Conservation (phyloP, 441 rosid species). For the Populus tomentosa region DNA sequence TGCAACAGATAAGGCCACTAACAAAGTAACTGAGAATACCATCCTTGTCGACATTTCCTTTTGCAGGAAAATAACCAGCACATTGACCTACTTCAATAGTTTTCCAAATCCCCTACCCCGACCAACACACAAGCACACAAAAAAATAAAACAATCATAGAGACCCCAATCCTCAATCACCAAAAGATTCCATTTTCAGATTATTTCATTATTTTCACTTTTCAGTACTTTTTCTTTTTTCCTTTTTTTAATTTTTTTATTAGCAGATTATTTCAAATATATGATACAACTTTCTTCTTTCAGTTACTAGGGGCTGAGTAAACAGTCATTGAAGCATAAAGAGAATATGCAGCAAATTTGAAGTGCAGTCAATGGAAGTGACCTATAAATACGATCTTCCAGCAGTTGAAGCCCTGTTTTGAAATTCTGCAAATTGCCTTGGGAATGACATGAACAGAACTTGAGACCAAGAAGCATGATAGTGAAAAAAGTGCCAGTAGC, state of each 20-base stretch:
- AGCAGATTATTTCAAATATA: background rate
- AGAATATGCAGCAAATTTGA: conserved; percentile 8
- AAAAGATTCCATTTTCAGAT: background rate
- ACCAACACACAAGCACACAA: background rate
- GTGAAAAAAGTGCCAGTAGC: conserved; percentile 98
- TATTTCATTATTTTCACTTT: too few relatives aligned
- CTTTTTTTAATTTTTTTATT: background rate
- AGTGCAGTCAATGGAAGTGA: conserved; percentile 25
- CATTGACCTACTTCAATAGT: background rate
- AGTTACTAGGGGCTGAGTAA: background rate
- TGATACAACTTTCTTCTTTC: background rate
- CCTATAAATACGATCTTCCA: conserved; percentile 96
- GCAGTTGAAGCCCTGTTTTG: conserved; percentile 80
- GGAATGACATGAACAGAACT: conserved; percentile 84
- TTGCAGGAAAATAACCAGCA: background rate
- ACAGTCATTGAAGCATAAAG: background rate
- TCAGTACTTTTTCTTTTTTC: background rate
- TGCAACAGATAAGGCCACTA: background rate
- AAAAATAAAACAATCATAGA: background rate
- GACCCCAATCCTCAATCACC: background rate
- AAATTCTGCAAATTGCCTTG: conserved; percentile 86
- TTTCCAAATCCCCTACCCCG: background rate
- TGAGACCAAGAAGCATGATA: conserved; percentile 94
- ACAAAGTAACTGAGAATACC: background rate
- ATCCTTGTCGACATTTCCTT: background rate